Evolutionary conservation across 1,284 basidiomycete genomes (phyloP), one percentile per base, ranked within the genome.

Genomic region (Vanrija pseudolonga): DNA sequence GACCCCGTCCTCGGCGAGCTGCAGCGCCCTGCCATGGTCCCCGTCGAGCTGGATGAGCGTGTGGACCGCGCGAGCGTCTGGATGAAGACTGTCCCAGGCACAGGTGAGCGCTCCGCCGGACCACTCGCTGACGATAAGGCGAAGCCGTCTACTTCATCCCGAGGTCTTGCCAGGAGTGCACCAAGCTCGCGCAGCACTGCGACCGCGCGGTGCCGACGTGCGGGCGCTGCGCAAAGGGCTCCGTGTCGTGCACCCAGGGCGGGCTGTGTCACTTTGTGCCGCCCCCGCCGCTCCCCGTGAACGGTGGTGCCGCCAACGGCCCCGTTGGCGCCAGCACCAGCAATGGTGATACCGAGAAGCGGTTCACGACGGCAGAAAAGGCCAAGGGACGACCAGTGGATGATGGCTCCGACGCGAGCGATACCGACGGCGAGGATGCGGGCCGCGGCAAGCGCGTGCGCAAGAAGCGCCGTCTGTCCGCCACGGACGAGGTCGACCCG

Each of bases 381-480:
- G 63, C 62, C 12, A 67, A 67, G 53, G 60, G 56, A 7, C 48
- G 51, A 39, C 61, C 59, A 2, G 28, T 23, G 15, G 54, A 49
- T n/a, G 40, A 42, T 17, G 53, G 22, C 18, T 20, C 20, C 32
- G 56, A 49, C 20, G 50, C 49, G n/a, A 39, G 48, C 40, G 47
- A 52, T 12, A 28, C 37, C 3, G 53, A 50, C 28, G 41, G 18
- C 9, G 51, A 48, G 11, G 62, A 56, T 12, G 55, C 50, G 5
- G 58, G 62, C 4, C 51, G 61, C 24, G 60, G 62, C 8, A 62
- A 63, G 47, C 56, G 66, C 20, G 59, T 62, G 18, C 60, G 57
- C 46, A 72, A 70, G 58, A 68, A 67, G 48, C 59, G 67, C n/a
- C 56, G 66, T 8, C 28, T 68, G n/a, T 66, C 64, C 2, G 56